These are phyloP conservation scores for Fusarium anthophilum DNA, from an alignment of 2,329 filamentous ascomycete genomes.

Conservation along the genomic window DNA sequence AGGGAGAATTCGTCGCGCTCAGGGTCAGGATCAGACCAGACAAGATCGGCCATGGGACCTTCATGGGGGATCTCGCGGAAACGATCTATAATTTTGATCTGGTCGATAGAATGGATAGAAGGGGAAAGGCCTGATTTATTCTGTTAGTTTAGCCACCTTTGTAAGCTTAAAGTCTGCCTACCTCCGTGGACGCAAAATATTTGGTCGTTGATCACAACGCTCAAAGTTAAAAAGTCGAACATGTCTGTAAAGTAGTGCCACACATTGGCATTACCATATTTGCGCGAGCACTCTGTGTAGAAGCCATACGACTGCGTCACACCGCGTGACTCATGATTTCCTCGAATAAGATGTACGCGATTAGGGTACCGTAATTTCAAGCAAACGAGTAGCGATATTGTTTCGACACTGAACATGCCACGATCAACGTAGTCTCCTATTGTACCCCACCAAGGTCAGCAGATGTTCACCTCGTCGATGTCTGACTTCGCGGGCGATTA, in stretches of 20 bases:
- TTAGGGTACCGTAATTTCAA: constrained; percentile 96
- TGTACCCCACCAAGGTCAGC: constrained; percentile 14
- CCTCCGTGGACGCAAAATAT: constrained; percentile 99
- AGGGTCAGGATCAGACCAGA: constrained; percentile 98
- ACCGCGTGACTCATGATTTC: constrained; percentile 96
- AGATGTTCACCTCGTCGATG: background rate
- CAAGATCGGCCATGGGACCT: constrained; percentile 98
- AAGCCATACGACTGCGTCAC: constrained; percentile 99
- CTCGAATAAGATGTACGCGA: constrained; percentile 94
- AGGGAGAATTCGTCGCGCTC: constrained; percentile 97
- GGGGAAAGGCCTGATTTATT: constrained; percentile 73
- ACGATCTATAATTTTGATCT: constrained; percentile 99
- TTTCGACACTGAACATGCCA: constrained; percentile 98
- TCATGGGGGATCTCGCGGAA: constrained; percentile 99
- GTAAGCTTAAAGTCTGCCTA: constrained; percentile 40
- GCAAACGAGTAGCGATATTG: constrained; percentile 96
- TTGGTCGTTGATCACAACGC: constrained; percentile 97
- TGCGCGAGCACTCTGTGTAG: constrained; percentile 97
- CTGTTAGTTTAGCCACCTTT: constrained; percentile 2
- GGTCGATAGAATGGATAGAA: constrained; percentile 96
- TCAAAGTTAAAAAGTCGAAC: constrained; percentile 98
- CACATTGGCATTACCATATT: constrained; percentile 98
- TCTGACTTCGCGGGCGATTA: constrained; percentile 50
- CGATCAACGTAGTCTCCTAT: constrained; percentile 97
- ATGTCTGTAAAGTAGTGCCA: constrained; percentile 99